A percentile compares a stretch with the other conserved stretches of the same genome.
These are phyloP conservation scores for Carex sylvatica DNA, from an alignment of 202 grass and related monocot genomes.

Conservation along the genomic window DNA sequence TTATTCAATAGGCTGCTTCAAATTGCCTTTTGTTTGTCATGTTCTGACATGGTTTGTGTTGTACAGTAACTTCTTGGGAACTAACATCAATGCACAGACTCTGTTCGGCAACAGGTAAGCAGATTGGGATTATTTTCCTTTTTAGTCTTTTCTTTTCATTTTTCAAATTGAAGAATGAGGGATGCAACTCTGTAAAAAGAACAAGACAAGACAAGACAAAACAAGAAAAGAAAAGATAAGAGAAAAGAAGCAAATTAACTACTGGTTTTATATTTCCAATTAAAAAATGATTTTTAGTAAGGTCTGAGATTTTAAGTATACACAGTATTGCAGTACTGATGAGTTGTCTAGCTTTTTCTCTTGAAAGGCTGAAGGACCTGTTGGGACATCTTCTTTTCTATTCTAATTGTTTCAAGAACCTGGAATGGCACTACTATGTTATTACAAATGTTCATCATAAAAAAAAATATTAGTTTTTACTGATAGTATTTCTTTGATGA, in stretches of 20 bases:
- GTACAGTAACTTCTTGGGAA: constrained; percentile 30
- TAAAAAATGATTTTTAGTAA: background rate
- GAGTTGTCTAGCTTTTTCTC: background rate
- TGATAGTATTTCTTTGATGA: constrained; percentile 11
- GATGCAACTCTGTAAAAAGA: background rate
- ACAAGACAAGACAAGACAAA: background rate
- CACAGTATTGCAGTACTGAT: background rate
- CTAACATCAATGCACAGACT: background rate
- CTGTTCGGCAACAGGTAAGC: background rate
- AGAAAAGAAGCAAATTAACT: background rate
- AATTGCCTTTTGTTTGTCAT: constrained; percentile 7
- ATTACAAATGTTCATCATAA: background rate
- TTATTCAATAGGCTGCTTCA: constrained; percentile 1
- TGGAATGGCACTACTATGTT: background rate
- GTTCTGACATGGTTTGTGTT: constrained; percentile 8
- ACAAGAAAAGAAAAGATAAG: background rate
- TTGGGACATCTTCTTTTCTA: background rate
- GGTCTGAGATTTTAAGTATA: background rate
- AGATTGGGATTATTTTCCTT: background rate
- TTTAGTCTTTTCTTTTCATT: background rate
- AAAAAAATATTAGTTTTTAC: background rate
- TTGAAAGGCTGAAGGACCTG: background rate
- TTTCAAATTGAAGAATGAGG: background rate
- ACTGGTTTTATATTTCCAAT: background rate
- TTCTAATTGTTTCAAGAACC: background rate